Conservation (phyloP, 352 stramenopile genomes). For the Globisporangium nagaii region DNA sequence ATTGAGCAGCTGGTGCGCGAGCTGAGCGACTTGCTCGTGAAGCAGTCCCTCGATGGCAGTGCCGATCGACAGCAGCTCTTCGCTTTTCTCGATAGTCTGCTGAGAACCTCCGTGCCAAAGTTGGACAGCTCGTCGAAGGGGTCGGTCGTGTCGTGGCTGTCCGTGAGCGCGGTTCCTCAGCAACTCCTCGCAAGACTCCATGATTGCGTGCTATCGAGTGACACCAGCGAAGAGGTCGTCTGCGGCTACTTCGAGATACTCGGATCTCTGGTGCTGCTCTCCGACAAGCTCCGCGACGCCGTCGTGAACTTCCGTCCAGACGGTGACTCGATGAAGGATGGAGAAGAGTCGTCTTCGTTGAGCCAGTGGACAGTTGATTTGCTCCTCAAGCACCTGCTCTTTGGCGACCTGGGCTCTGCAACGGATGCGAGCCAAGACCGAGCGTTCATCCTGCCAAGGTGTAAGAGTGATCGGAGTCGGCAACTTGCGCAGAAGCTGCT, state of each 20-base stretch:
- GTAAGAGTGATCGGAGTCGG: slow-evolving; percentile 5
- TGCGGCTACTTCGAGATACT: slow-evolving; percentile 4
- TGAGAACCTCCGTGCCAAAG: not conserved
- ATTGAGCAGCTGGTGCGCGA: slow-evolving; percentile 22
- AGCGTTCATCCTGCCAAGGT: not conserved
- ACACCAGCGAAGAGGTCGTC: not conserved
- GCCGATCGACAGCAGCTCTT: not conserved
- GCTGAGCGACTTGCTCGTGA: slow-evolving; percentile 15
- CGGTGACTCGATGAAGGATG: not conserved
- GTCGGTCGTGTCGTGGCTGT: slow-evolving; percentile 3
- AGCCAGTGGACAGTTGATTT: slow-evolving; percentile 12
- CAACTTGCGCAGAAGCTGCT: slow-evolving; percentile 6
- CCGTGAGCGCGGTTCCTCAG: not conserved
- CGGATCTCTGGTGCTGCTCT: slow-evolving; percentile 1
- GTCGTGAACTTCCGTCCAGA: not conserved
- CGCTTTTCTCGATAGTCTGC: slow-evolving; percentile 3
- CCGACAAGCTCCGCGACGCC: slow-evolving; percentile 1
- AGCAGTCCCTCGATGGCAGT: not conserved
- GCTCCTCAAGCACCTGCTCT: slow-evolving; percentile 12
- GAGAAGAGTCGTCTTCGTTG: not conserved
- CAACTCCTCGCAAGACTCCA: not conserved
- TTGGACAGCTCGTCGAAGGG: not conserved
- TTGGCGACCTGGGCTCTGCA: not conserved
- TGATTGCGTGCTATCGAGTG: not conserved
- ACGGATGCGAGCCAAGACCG: not conserved